Base-by-base conservation (phyloP, 495 filamentous ascomycete species). In the Niebla homalea region DNA sequence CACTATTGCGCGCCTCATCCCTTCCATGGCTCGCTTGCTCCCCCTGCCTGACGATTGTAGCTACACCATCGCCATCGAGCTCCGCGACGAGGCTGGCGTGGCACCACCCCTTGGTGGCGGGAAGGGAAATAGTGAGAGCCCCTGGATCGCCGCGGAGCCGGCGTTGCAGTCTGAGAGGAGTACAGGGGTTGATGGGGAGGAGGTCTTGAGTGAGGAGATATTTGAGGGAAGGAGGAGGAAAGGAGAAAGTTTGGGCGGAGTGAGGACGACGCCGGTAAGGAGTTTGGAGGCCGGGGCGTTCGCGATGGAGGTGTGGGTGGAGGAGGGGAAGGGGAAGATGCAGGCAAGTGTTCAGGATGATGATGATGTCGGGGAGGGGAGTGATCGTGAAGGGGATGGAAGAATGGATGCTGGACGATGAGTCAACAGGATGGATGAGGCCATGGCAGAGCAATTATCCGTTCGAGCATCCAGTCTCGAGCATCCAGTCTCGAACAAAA, bases 41-140 rank as follows among this genome's bases (percentile, higher is more conserved):
- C 73, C 81, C 2, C 58, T 94, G 51, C 87, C 88, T 0, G 67
- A 74, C 19, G 76, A 82, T 52, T 93, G 89, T 64, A 84, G 84
- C 16, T 97, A 87, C 59, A 94, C 87, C 14, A 70, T 97, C 22
- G 86, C 83, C 29, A 80, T 95, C 23, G 92, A 97, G 66, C 69
- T 95, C 53, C 76, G 79, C 35, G 81, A 86, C 45, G 79, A 85
- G 43, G 80, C 83, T 45, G 78, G 83, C 36, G 76, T 76, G 2
- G 71, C 80, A 36, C 77, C 83, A 19, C 92, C 89, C n/a, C 79
- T 88, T 54, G 80, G 80, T 37, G 78, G 60, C 51, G 68, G 71
- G 53, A 69, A 74, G 59, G 67, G 70, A 45, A 7, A 32, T 12
- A 32, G 29, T 12, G 45, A 36, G 25, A 35, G 45, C 10, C 67